Evolutionary conservation across 345 rosid genomes (phyloP).

Genomic region (Reutealis trisperma): DNA sequence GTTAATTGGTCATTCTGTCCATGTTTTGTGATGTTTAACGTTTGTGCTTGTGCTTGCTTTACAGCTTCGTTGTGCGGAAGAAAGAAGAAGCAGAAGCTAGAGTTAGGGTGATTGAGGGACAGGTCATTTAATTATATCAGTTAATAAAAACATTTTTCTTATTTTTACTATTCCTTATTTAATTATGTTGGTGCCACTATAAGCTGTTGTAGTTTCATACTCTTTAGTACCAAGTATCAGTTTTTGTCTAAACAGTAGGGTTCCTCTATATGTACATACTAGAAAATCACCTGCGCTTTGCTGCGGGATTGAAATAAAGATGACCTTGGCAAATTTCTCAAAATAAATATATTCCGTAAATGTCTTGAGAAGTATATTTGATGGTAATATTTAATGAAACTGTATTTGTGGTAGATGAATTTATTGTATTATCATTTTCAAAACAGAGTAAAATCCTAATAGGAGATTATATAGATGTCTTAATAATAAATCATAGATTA

Average conservation of each 20-base stretch:
- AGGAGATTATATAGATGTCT: too few relatives aligned
- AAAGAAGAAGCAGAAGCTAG: slow-evolving; percentile 90
- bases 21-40: slow-evolving; percentile 22
- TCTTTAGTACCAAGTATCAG: not conserved
- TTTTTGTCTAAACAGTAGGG: not conserved
- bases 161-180: not conserved
- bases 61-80: slow-evolving; percentile 83
- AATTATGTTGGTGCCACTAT: not conserved
- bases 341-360: too few relatives aligned
- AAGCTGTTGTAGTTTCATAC: not conserved
- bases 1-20: slow-evolving; percentile 2
- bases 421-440: too few relatives aligned
- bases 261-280: too few relatives aligned
- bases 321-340: too few relatives aligned
- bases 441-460: too few relatives aligned
- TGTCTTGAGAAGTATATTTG: too few relatives aligned
- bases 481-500: too few relatives aligned
- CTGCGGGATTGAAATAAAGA: too few relatives aligned
- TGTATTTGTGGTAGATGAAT: too few relatives aligned
- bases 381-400: too few relatives aligned
- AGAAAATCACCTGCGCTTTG: too few relatives aligned
- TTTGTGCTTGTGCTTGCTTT: slow-evolving; percentile 27
- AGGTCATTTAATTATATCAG: slow-evolving; percentile 48
- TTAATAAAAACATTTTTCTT: not conserved
- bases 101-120: slow-evolving; percentile 95